phyloP scores from a whole-genome alignment of 176 grass and related monocot genomes.

The Oryza glumipatula region DNA sequence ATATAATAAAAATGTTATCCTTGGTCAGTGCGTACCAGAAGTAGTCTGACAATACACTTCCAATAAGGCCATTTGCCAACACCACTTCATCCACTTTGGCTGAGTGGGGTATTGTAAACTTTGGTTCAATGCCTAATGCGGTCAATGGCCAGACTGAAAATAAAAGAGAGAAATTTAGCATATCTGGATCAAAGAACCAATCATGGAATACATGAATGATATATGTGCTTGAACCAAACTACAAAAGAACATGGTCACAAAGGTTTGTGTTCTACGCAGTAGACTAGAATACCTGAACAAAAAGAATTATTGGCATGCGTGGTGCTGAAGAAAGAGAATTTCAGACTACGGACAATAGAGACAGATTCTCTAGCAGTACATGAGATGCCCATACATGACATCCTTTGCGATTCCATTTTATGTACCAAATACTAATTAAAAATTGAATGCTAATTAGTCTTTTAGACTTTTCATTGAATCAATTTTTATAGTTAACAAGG shows the following conservation, averaged over 20 bases:
- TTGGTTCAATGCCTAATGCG: constrained; percentile 85
- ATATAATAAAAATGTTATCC: neutral
- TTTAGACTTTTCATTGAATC: neutral
- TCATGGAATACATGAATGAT: neutral
- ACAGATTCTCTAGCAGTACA: neutral
- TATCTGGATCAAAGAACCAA: neutral
- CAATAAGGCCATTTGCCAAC: constrained; percentile 90
- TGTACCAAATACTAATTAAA: constrained; percentile 1
- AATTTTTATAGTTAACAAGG: neutral
- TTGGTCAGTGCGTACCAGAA: constrained; percentile 64
- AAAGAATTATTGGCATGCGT: neutral
- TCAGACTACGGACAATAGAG: neutral
- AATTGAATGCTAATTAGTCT: neutral
- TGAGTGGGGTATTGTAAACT: constrained; percentile 96
- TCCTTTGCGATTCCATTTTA: neutral
- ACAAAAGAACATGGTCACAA: neutral
- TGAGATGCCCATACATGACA: neutral
- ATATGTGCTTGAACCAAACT: constrained; percentile 8
- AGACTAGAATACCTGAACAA: constrained; percentile 2
- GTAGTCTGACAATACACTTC: constrained; percentile 93
- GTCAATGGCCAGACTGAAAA: constrained; percentile 95
- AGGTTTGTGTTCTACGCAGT: neutral
- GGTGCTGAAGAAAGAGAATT: neutral
- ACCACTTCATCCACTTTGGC: constrained; percentile 96
- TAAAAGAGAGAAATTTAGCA: neutral